Percentiles rank a stretch among this genome's conserved stretches.
Conservation (phyloP, 139 green algal genomes). For the Coccomyxa sp. region DNA sequence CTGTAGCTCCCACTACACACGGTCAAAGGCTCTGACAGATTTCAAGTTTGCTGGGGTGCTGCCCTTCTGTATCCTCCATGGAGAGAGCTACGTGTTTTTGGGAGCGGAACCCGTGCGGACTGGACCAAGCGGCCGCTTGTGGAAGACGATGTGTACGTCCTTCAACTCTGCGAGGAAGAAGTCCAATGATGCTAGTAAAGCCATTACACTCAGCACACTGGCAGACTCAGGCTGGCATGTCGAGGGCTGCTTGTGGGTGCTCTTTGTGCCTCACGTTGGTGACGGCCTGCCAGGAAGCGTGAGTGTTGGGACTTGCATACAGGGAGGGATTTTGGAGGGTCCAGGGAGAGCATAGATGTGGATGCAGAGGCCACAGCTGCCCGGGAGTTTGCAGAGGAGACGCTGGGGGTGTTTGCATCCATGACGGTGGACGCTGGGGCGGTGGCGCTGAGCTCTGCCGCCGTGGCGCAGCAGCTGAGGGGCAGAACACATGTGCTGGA, state of each 20-base stretch:
- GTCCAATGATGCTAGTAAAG: no score
- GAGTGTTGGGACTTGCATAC: background rate
- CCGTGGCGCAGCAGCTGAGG: slow-evolving; percentile 16
- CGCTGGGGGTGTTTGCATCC: slow-evolving; percentile 29
- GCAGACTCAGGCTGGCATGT: background rate
- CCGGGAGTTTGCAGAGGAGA: slow-evolving; percentile 43
- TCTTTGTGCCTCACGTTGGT: slow-evolving; percentile 3
- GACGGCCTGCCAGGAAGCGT: background rate
- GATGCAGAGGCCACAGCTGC: slow-evolving; percentile 14
- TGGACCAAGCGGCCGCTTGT: slow-evolving; percentile 28
- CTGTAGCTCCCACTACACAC: slow-evolving; percentile 22
- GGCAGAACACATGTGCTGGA: background rate
- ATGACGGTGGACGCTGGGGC: slow-evolving; percentile 13
- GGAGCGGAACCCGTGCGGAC: slow-evolving; percentile 26
- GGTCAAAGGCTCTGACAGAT: slow-evolving; percentile 9
- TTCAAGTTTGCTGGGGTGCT: slow-evolving; percentile 38
- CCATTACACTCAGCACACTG: background rate
- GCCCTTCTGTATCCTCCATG: slow-evolving; percentile 16
- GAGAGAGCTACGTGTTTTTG: slow-evolving; percentile 18
- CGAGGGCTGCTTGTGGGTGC: background rate
- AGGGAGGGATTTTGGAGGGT: slow-evolving; percentile 37
- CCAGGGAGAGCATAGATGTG: slow-evolving; percentile 23
- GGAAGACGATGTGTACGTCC: slow-evolving; percentile 23
- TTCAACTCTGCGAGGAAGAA: no score
- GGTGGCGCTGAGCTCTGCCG: slow-evolving; percentile 9